Percentiles rank a stretch among this genome's conserved stretches.
Conservation (phyloP, 306 rosid species). For the Dalbergia cultrata region DNA sequence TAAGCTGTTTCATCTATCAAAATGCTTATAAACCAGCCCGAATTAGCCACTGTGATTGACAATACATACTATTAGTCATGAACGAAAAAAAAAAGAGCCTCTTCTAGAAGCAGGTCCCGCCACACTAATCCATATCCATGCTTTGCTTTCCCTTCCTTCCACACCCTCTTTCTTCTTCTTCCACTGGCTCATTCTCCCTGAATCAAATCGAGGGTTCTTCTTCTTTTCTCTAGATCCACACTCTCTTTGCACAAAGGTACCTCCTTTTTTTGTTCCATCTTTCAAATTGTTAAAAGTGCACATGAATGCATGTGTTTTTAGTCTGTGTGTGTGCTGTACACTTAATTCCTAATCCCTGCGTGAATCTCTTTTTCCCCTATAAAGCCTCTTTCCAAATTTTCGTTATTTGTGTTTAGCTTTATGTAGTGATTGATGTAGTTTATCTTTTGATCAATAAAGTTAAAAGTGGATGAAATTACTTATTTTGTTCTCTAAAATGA, state of each 20-base stretch:
- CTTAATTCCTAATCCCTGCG: background rate
- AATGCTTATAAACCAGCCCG: too few relatives aligned
- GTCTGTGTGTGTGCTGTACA: background rate
- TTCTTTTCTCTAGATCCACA: constrained; percentile 33
- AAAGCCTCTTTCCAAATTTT: background rate
- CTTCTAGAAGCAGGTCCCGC: constrained; percentile 1
- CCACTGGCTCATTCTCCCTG: background rate
- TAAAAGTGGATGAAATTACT: too few relatives aligned
- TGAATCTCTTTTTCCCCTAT: background rate
- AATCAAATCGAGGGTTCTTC: background rate
- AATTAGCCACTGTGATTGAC: too few relatives aligned
- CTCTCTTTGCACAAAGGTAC: constrained; percentile 36
- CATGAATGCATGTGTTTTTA: background rate
- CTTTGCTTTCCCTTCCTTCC: background rate
- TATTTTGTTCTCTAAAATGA: too few relatives aligned
- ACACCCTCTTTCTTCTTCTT: background rate
- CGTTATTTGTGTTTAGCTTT: background rate
- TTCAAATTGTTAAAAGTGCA: background rate
- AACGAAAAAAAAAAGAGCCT: too few relatives aligned
- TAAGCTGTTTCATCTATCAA: too few relatives aligned
- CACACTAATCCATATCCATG: background rate
- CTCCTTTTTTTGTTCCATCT: constrained; percentile 14
- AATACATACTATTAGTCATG: too few relatives aligned
- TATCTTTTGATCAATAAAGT: too few relatives aligned
- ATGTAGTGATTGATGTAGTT: background rate